phyloP scores from a whole-genome alignment of 768 basidiomycete genomes.

The Rhizopogon rudus region DNA sequence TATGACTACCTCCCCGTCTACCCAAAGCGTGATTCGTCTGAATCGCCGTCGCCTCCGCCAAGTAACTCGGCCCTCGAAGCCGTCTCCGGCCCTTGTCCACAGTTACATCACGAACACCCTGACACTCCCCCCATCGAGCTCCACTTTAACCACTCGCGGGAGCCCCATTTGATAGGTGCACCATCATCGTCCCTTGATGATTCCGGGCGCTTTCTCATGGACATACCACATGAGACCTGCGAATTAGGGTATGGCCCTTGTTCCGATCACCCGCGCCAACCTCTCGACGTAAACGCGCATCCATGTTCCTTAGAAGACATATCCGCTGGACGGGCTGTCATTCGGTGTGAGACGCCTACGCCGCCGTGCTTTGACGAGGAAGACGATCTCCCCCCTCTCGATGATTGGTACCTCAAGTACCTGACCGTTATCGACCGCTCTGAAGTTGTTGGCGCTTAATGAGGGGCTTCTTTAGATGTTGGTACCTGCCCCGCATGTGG shows the following conservation, averaged over 20 bases:
- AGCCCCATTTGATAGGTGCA: neutral
- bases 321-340: neutral
- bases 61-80: neutral
- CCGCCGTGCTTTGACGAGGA: constrained; percentile 2
- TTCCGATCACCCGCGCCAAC: neutral
- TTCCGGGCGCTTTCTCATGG: neutral
- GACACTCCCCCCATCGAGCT: neutral
- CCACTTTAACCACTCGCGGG: constrained; percentile 3
- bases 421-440: constrained; percentile 7
- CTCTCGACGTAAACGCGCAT: neutral
- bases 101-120: neutral
- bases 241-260: neutral
- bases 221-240: neutral
- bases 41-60: neutral
- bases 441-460: neutral
- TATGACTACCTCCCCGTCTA: neutral
- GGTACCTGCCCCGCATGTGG: neutral
- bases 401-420: constrained; percentile 15
- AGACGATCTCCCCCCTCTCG: constrained; percentile 11
- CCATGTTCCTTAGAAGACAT: neutral
- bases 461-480: neutral
- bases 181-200: constrained; percentile 1
- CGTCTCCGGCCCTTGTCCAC: neutral
- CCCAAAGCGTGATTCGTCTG: neutral
- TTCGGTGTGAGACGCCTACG: neutral